These are phyloP conservation scores for Calvatia gigantea DNA, from an alignment of 768 basidiomycete genomes.

Conservation along the genomic window DNA sequence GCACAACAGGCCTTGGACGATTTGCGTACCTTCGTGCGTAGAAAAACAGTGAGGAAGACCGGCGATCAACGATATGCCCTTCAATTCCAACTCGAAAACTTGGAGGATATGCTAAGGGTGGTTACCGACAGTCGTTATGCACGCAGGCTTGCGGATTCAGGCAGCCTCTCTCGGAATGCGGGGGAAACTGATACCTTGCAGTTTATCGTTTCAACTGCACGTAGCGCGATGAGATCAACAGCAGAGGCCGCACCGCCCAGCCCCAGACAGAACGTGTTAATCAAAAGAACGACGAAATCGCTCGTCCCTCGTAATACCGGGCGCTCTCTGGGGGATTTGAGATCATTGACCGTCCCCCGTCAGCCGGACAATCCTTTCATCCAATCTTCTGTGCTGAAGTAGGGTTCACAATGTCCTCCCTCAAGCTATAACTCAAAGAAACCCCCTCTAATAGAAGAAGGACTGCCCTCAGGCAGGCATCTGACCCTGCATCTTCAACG, in stretches of 20 bases:
- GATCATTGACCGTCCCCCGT: not conserved
- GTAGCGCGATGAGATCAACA: not conserved
- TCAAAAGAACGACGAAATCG: not conserved
- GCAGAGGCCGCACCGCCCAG: not conserved
- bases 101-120: conserved; percentile 5
- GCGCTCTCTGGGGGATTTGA: not conserved
- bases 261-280: not conserved
- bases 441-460: not conserved
- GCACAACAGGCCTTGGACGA: conserved; percentile 3
- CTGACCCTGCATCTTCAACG: not conserved
- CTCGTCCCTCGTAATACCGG: not conserved
- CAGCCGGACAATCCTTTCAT: not conserved
- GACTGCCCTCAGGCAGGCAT: not conserved
- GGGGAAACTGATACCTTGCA: not conserved
- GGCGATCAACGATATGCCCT: not conserved
- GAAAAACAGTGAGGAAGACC: too few relatives aligned
- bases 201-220: conserved; percentile 1
- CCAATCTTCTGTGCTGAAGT: not conserved
- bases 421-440: too few relatives aligned
- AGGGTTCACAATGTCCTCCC: not conserved
- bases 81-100: conserved; percentile 1
- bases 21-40: not conserved
- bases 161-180: not conserved
- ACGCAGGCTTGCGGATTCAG: not conserved
- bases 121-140: conserved; percentile 5